Conservation (phyloP, 495 filamentous ascomycete genomes). For the Penicillium egyptiacum region DNA sequence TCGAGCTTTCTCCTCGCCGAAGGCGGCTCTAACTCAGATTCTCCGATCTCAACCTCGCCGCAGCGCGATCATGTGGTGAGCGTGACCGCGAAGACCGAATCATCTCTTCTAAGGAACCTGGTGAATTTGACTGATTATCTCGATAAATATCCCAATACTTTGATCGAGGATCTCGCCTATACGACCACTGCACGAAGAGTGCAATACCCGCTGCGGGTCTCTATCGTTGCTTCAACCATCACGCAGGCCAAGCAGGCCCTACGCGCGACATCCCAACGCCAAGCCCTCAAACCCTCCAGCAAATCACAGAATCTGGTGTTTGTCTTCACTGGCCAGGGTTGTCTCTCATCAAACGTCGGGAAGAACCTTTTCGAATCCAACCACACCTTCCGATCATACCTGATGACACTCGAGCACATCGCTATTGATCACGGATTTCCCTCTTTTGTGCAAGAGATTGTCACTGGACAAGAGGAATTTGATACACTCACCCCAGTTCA, state of each 20-base stretch:
- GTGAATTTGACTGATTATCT: neutral
- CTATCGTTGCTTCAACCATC: conserved; percentile 23
- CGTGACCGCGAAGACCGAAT: conserved; percentile 2
- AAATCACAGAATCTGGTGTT: conserved; percentile 49
- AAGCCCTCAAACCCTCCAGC: neutral
- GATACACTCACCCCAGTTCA: conserved; percentile 18
- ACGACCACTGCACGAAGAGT: conserved; percentile 39
- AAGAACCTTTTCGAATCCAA: conserved; percentile 28
- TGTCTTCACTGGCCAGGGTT: conserved; percentile 69
- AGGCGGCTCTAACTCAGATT: neutral
- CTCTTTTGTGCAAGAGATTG: conserved; percentile 22
- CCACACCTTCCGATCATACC: conserved; percentile 25
- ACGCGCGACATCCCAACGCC: neutral
- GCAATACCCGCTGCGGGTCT: conserved; percentile 44
- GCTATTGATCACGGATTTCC: conserved; percentile 34
- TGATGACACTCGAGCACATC: conserved; percentile 32
- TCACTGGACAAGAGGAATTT: neutral
- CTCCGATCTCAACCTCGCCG: neutral
- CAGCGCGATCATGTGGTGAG: neutral
- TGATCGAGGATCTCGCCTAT: conserved; percentile 41
- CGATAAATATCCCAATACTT: conserved; percentile 2
- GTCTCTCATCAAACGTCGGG: conserved; percentile 46
- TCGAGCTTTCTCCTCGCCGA: conserved; percentile 41
- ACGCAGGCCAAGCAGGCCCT: neutral
- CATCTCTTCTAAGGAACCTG: conserved; percentile 1